A percentile compares a stretch with the other conserved stretches of the same genome.
phyloP scores from a whole-genome alignment of 2,329 filamentous ascomycete genomes.

The Fusarium tjaetaba region DNA sequence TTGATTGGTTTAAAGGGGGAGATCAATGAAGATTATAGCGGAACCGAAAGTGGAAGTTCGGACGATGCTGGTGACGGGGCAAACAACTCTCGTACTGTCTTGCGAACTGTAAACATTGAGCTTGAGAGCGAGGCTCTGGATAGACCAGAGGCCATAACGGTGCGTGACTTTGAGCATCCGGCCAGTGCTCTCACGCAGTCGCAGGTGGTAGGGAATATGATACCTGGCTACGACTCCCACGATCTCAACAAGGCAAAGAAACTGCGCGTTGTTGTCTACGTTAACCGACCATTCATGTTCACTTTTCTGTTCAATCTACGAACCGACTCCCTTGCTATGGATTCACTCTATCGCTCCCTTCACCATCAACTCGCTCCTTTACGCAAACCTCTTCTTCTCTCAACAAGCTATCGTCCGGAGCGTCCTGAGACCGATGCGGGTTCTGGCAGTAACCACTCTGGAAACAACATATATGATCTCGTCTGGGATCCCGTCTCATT shows the following conservation, averaged over 20 bases:
- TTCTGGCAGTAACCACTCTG: conserved; percentile 32
- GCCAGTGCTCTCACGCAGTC: conserved; percentile 47
- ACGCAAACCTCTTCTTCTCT: conserved; percentile 64
- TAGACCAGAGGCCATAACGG: conserved; percentile 56
- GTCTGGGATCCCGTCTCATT: conserved; percentile 68
- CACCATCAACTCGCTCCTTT: conserved; percentile 70
- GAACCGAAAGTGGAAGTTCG: conserved; percentile 45
- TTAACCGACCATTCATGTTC: conserved; percentile 80
- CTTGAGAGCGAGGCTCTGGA: conserved; percentile 57
- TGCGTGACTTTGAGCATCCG: conserved; percentile 56
- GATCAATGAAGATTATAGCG: conserved; percentile 59
- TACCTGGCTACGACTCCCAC: conserved; percentile 51
- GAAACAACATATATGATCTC: conserved; percentile 65
- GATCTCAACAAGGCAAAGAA: conserved; percentile 65
- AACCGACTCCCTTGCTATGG: conserved; percentile 66
- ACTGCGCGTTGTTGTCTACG: conserved; percentile 77
- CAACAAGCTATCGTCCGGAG: conserved; percentile 66
- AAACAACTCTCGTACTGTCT: conserved; percentile 64
- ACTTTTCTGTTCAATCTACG: conserved; percentile 73
- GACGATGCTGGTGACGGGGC: conserved; percentile 48
- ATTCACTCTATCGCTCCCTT: conserved; percentile 67
- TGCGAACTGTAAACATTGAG: conserved; percentile 75
- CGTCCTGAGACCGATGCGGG: conserved; percentile 49
- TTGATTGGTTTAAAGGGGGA: conserved; percentile 75
- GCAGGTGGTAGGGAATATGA: conserved; percentile 49